Evolutionary conservation across 495 filamentous ascomycete species (phyloP).

Genomic region (Hypomontagnella submonticulosa): DNA sequence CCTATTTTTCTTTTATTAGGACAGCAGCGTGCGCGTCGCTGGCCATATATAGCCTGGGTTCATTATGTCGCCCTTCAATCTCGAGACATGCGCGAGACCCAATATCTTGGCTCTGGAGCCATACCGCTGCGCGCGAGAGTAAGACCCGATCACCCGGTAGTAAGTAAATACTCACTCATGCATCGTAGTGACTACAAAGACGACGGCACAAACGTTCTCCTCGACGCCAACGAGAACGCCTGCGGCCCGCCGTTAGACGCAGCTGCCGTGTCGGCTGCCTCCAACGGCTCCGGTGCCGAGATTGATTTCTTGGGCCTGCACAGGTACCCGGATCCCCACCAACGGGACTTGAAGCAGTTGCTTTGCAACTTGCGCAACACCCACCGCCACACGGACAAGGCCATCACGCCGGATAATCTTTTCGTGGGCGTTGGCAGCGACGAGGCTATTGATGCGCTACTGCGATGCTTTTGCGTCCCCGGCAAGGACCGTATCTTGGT

Average conservation of each 20-base stretch:
- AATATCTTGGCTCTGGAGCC: conserved; percentile 87
- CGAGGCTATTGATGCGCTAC: conserved; percentile 92
- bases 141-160: conserved; percentile 49
- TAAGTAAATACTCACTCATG: conserved; percentile 38
- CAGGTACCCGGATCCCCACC: conserved; percentile 97
- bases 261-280: conserved; percentile 37
- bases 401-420: conserved; percentile 82
- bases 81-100: conserved; percentile 81
- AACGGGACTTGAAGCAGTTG: conserved; percentile 81
- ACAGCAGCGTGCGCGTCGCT: conserved; percentile 9
- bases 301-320: conserved; percentile 84
- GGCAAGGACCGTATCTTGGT: conserved; percentile 89
- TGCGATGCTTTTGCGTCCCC: conserved; percentile 91
- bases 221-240: conserved; percentile 98
- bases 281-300: conserved; percentile 45
- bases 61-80: conserved; percentile 70
- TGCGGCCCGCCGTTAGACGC: conserved; percentile 75
- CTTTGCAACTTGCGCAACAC: conserved; percentile 91
- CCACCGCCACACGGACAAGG: conserved; percentile 77
- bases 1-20: background rate
- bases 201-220: conserved; percentile 93
- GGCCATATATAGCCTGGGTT: conserved; percentile 11
- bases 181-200: conserved; percentile 93
- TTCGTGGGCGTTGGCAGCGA: conserved; percentile 97
- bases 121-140: conserved; percentile 88